Evolutionary conservation across 257 asterid species (phyloP).

Genomic region (Marsdenia floribunda): DNA sequence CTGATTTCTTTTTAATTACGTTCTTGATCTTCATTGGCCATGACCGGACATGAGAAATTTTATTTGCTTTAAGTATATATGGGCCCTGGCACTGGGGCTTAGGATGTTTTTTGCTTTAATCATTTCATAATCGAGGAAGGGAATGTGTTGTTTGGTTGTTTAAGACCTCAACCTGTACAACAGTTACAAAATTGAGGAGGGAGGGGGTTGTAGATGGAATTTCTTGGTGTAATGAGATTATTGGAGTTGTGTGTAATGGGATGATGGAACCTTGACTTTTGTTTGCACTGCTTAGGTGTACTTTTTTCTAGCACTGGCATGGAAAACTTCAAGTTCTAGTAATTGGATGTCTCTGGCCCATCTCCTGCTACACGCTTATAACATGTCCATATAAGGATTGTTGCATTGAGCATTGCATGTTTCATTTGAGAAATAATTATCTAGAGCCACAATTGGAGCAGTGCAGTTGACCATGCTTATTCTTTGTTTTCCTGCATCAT

Average conservation of each 20-base stretch:
- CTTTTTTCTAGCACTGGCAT: not conserved
- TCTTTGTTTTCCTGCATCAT: not conserved
- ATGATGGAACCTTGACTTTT: not conserved
- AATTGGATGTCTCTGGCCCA: not conserved
- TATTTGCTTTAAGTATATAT: too few species aligned
- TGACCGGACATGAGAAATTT: too few species aligned
- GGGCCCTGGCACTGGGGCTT: not conserved
- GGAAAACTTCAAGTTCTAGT: not conserved
- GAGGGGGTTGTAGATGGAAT: not conserved
- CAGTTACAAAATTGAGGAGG: conserved; percentile 2
- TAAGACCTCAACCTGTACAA: not conserved
- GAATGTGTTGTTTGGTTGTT: not conserved
- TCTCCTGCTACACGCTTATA: not conserved
- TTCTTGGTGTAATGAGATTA: not conserved
- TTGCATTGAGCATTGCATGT: not conserved
- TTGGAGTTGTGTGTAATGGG: not conserved
- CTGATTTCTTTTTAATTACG: not conserved
- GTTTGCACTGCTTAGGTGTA: not conserved
- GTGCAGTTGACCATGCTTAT: not conserved
- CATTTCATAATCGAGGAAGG: not conserved
- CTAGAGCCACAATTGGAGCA: not conserved
- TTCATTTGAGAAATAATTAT: not conserved
- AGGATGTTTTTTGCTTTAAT: not conserved
- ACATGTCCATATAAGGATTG: not conserved
- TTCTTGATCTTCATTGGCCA: too few species aligned